These are phyloP conservation scores for Candida odintsovae DNA, from an alignment of 805 yeast species.

Conservation along the genomic window DNA sequence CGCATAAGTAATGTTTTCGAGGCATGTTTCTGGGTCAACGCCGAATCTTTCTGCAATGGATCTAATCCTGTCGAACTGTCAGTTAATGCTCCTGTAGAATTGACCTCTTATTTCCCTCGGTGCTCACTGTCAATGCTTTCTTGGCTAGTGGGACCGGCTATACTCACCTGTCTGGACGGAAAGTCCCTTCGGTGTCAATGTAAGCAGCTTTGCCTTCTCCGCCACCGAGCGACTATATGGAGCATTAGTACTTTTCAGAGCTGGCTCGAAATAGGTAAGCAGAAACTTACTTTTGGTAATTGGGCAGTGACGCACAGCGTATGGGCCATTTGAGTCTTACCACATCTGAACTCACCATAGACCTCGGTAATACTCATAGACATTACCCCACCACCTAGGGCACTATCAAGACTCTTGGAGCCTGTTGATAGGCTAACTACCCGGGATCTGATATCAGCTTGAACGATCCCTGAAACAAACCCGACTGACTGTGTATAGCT, in stretches of 20 bases:
- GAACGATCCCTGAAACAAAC: slow-evolving; percentile 68
- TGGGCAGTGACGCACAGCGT: slow-evolving; percentile 75
- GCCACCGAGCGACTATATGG: slow-evolving; percentile 52
- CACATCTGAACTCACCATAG: slow-evolving; percentile 76
- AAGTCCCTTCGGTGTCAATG: slow-evolving; percentile 79
- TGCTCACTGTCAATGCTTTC: background rate
- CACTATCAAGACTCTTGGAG: slow-evolving; percentile 58
- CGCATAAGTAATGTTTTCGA: slow-evolving; percentile 70
- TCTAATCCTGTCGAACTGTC: slow-evolving; percentile 31
- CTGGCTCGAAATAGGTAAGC: background rate
- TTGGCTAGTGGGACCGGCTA: background rate
- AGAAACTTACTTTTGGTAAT: slow-evolving; percentile 41
- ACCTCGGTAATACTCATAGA: slow-evolving; percentile 77
- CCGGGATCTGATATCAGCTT: slow-evolving; percentile 56
- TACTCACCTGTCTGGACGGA: slow-evolving; percentile 59
- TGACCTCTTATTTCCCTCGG: no score
- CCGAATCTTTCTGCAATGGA: slow-evolving; percentile 67
- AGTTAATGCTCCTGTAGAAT: background rate
- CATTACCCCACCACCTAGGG: slow-evolving; percentile 71
- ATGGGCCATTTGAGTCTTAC: slow-evolving; percentile 78
- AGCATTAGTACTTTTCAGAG: background rate
- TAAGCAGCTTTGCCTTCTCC: slow-evolving; percentile 78
- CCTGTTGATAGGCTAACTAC: slow-evolving; percentile 69
- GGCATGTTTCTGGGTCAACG: slow-evolving; percentile 61
- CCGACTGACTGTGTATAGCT: slow-evolving; percentile 41